Evolutionary conservation across 1,284 basidiomycete genomes (phyloP), one percentile per base, ranked within the genome.

Genomic region (Microbotryum intermedium): DNA sequence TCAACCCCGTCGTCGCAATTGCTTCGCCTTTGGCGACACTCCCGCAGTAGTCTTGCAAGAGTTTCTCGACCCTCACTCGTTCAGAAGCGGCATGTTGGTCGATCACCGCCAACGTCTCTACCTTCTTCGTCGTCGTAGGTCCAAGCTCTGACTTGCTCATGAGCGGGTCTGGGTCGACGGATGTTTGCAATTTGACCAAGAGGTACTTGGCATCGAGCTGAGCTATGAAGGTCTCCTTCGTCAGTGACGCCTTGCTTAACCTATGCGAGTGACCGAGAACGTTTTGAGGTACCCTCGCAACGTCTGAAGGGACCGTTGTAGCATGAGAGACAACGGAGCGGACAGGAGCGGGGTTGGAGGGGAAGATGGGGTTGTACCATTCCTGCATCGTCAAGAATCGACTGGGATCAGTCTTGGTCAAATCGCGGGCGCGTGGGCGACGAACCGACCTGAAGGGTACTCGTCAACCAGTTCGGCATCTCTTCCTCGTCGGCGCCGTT

Each of bases 31-130:
- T 46, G 83, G 76, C 53, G 71, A 86, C 89, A 5, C 83, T 83
- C 7, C 62, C 43, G 72, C 87, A 88, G 23, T 90, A 74, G 55
- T 84, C 81, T 63, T 79, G 79, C 58, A 93, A 78, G 71, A 89
- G 86, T n/a, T 77, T 76, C 74, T 97, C 93, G 51, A 95, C 87
- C 25, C 90, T 83, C 30, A 93, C 78, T 10, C 93, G 83, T 75
- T 97, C 93, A 72, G 95, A 90, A 9, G 91, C 93, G 6, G 93
- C 93, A 72, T 97, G 93, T 74, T 97, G 93, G 76, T 97, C 93
- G 49, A 97, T 80, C 59, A 95, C 79, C 28, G 92, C 79, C 34
- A 97, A 66, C 1, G 70, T 65, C 21, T 73, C 60, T 66, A 71
- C 47, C 60, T 69, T 10, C 28, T 1, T 49, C 26, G 30, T 25